Evolutionary conservation across 2,329 filamentous ascomycete genomes (phyloP).

Genomic region (Chaetomiaceae sp.): DNA sequence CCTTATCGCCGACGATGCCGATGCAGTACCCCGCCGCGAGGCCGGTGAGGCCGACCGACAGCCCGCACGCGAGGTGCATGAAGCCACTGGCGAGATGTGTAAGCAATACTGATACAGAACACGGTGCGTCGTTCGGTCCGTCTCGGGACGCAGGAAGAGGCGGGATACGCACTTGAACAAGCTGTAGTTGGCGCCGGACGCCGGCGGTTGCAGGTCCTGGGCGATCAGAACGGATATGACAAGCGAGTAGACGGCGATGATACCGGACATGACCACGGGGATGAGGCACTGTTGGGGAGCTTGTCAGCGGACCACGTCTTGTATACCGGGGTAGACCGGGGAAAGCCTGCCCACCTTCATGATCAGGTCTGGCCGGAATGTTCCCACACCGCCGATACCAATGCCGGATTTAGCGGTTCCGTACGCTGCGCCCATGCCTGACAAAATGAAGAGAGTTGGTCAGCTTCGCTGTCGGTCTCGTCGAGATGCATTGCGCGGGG

Average conservation of each 20-base stretch:
- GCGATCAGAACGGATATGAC: conserved; percentile 96
- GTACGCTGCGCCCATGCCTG: conserved; percentile 70
- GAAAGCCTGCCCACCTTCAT: conserved; percentile 63
- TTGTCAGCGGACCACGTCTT: conserved; percentile 3
- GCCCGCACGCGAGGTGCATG: conserved; percentile 85
- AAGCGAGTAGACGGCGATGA: conserved; percentile 95
- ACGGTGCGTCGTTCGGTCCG: background rate
- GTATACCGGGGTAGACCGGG: background rate
- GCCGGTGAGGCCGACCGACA: conserved; percentile 88
- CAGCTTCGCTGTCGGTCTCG: conserved; percentile 11
- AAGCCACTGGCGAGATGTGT: conserved; percentile 58
- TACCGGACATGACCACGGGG: conserved; percentile 96
- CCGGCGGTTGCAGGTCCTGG: conserved; percentile 74
- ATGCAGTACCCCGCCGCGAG: conserved; percentile 95
- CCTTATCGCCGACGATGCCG: conserved; percentile 89
- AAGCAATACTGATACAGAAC: conserved; percentile 18
- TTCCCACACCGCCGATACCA: conserved; percentile 79
- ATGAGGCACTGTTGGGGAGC: conserved; percentile 61
- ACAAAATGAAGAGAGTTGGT: conserved; percentile 16
- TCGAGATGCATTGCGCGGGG: background rate
- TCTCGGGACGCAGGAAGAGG: conserved; percentile 19
- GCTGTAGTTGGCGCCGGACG: conserved; percentile 61
- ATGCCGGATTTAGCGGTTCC: conserved; percentile 86
- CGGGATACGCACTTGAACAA: conserved; percentile 81
- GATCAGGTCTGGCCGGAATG: conserved; percentile 79